A percentile compares a stretch with the other conserved stretches of the same genome.
phyloP scores from a whole-genome alignment of 345 rosid species.

The Xanthoceras sorbifolium region DNA sequence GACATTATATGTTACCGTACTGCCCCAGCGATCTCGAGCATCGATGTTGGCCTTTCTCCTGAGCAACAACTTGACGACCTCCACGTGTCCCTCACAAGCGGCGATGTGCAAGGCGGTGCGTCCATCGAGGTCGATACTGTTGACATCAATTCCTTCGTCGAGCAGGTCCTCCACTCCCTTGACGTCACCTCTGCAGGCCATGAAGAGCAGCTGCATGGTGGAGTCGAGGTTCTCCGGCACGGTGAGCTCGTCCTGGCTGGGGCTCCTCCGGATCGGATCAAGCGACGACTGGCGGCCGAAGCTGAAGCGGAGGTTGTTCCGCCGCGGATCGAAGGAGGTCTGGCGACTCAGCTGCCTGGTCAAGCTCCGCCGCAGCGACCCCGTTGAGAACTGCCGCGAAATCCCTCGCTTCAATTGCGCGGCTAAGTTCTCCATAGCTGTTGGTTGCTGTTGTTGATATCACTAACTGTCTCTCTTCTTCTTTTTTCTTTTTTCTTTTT shows the following conservation, averaged over 20 bases:
- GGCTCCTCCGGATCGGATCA: constrained; percentile 76
- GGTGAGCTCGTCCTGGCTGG: constrained; percentile 45
- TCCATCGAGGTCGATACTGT: constrained; percentile 93
- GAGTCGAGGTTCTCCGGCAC: constrained; percentile 94
- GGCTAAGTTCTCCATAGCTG: constrained; percentile 67
- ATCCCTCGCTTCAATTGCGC: constrained; percentile 72
- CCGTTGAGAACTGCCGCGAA: constrained; percentile 79
- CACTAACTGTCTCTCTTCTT: neutral
- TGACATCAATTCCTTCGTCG: constrained; percentile 74
- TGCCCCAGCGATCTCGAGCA: constrained; percentile 99
- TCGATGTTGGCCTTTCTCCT: constrained; percentile 76
- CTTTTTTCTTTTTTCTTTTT: neutral
- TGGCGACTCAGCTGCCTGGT: constrained; percentile 67
- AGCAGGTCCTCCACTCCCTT: constrained; percentile 75
- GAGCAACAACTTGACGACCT: constrained; percentile 68
- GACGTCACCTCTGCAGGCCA: constrained; percentile 82
- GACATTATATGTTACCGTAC: constrained; percentile 64
- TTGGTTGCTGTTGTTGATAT: too few relatives aligned
- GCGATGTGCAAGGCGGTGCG: constrained; percentile 95
- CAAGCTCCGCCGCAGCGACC: constrained; percentile 51
- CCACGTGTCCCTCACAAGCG: constrained; percentile 86
- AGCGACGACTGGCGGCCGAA: constrained; percentile 85
- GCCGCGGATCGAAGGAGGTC: constrained; percentile 70
- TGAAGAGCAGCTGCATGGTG: constrained; percentile 85
- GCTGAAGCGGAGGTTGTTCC: constrained; percentile 73